Percentiles rank a stretch among this genome's conserved stretches.
phyloP scores from a whole-genome alignment of 805 yeast species.

The Saitoella complicata region DNA sequence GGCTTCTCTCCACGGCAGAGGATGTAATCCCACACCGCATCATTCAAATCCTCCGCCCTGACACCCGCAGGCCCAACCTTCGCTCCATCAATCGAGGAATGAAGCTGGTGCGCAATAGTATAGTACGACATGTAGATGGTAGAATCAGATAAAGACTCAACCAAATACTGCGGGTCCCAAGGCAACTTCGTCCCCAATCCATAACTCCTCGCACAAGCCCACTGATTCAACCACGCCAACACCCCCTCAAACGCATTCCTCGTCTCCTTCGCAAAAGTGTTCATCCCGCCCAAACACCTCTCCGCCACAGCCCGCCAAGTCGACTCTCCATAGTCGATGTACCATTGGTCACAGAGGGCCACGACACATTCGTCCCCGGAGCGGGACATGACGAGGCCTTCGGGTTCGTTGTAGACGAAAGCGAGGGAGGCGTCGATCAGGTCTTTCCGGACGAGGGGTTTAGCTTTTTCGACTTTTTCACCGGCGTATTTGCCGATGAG shows the following conservation, averaged over 20 bases:
- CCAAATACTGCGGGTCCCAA: slow-evolving; percentile 88
- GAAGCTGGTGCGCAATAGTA: slow-evolving; percentile 76
- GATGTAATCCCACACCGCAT: slow-evolving; percentile 82
- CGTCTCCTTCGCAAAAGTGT: slow-evolving; percentile 67
- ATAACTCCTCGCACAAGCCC: slow-evolving; percentile 95
- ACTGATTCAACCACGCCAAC: slow-evolving; percentile 88
- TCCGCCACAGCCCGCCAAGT: slow-evolving; percentile 69
- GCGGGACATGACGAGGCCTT: slow-evolving; percentile 73
- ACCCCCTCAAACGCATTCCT: slow-evolving; percentile 86
- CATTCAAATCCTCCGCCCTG: slow-evolving; percentile 72
- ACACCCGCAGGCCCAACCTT: slow-evolving; percentile 57
- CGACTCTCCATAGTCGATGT: slow-evolving; percentile 90
- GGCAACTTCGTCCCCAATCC: slow-evolving; percentile 92
- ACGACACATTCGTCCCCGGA: slow-evolving; percentile 96
- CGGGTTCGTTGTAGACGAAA: slow-evolving; percentile 89
- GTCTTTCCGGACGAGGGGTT: slow-evolving; percentile 71
- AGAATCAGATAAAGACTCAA: slow-evolving; percentile 90
- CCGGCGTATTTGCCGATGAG: slow-evolving; percentile 70
- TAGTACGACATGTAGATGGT: slow-evolving; percentile 91
- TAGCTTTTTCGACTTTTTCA: slow-evolving; percentile 79
- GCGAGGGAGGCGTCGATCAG: slow-evolving; percentile 63
- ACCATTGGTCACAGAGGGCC: slow-evolving; percentile 97
- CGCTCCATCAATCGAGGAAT: slow-evolving; percentile 71
- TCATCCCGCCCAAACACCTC: slow-evolving; percentile 61
- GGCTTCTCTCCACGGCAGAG: slow-evolving; percentile 55